Evolutionary conservation across 768 basidiomycete genomes (phyloP).

Genomic region (Boletellus sp.): DNA sequence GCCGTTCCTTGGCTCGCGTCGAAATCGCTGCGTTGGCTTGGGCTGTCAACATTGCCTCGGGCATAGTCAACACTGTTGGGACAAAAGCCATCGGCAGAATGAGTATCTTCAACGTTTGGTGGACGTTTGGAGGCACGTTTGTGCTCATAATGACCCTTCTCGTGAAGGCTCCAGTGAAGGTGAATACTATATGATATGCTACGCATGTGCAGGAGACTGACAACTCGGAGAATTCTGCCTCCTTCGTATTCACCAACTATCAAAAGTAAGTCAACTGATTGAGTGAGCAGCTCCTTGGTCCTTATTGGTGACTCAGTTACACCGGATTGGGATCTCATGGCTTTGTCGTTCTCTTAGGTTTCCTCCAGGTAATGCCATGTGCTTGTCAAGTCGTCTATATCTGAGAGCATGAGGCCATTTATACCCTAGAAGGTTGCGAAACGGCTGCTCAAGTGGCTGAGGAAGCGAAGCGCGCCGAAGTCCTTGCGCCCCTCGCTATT

Average conservation of each 20-base stretch:
- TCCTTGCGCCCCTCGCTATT: constrained; percentile 55
- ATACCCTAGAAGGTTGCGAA: constrained; percentile 59
- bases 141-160: constrained; percentile 55
- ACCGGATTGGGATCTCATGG: constrained; percentile 52
- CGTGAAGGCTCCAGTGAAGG: constrained; percentile 53
- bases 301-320: constrained; percentile 35
- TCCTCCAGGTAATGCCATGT: constrained; percentile 29
- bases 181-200: constrained; percentile 11
- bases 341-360: constrained; percentile 57
- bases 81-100: constrained; percentile 54
- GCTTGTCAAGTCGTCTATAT: background rate
- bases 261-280: constrained; percentile 40
- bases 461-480: constrained; percentile 51
- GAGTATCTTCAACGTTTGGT: constrained; percentile 57
- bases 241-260: constrained; percentile 54
- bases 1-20: constrained; percentile 41
- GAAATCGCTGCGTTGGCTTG: constrained; percentile 54
- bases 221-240: constrained; percentile 42
- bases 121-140: constrained; percentile 57
- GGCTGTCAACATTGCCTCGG: constrained; percentile 53
- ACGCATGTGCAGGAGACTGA: background rate
- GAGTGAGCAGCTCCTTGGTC: background rate
- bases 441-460: constrained; percentile 64
- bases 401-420: constrained; percentile 41
- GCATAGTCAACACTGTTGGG: constrained; percentile 52